phyloP scores from a whole-genome alignment of 768 basidiomycete species.

The Phaeotremella fagi region DNA sequence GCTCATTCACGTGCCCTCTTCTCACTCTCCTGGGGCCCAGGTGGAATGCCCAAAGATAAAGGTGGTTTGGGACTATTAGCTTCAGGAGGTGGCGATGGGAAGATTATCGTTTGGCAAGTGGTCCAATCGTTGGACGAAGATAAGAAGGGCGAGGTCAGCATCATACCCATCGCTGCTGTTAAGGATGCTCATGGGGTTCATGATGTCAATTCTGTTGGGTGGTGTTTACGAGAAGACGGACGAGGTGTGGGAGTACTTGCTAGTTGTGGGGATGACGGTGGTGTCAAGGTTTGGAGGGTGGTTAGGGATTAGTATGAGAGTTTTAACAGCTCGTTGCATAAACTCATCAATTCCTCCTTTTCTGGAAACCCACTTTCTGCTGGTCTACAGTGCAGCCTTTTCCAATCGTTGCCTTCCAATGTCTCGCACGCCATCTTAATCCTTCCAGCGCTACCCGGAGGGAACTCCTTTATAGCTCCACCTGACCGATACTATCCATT shows the following conservation, averaged over 20 bases:
- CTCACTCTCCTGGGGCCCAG: constrained; percentile 29
- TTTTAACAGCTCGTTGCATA: too few relatives aligned
- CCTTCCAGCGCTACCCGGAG: too few relatives aligned
- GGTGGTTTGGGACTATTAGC: constrained; percentile 70
- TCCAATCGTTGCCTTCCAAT: too few relatives aligned
- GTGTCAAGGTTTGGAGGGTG: constrained; percentile 68
- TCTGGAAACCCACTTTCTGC: too few relatives aligned
- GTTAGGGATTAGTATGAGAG: constrained; percentile 18
- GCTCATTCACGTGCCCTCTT: constrained; percentile 39
- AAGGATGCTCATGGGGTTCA: constrained; percentile 70
- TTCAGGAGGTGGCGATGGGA: constrained; percentile 79
- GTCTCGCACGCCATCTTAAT: too few relatives aligned
- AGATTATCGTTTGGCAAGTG: constrained; percentile 74
- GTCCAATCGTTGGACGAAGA: background rate
- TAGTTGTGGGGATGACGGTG: constrained; percentile 81
- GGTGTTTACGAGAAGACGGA: constrained; percentile 67
- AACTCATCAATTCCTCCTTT: too few relatives aligned
- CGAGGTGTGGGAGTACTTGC: constrained; percentile 62
- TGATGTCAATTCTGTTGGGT: constrained; percentile 79
- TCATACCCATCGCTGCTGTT: constrained; percentile 56
- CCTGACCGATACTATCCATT: too few relatives aligned
- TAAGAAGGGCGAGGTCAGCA: background rate
- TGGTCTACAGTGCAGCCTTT: too few relatives aligned
- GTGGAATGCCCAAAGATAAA: constrained; percentile 10
- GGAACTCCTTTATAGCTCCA: too few relatives aligned